Base-by-base conservation (phyloP, 2,329 filamentous ascomycete genomes). In the Penicillium glabrum region DNA sequence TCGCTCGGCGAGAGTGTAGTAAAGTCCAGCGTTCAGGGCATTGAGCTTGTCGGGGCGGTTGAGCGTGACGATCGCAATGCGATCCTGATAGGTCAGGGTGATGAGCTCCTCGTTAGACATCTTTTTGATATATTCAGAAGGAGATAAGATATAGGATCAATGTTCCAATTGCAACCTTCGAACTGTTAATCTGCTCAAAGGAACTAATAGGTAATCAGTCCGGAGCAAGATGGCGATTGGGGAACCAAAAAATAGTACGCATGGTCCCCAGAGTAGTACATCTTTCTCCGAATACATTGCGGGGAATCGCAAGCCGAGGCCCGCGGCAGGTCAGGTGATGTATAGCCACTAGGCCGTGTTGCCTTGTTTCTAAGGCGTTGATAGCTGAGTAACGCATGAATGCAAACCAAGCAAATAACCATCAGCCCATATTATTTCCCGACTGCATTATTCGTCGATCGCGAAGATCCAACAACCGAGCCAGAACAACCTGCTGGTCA, bases 11-110 rank as follows among this genome's bases (percentile, higher is more conserved):
- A 98, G 82, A 29, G 86, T 82, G 73, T 89, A 96, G 80, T 97
- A 98, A 51, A 87, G 82, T 59, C 84, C 78, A 67, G 84, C 81
- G 58, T 79, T 83, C 51, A 97, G 78, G 31, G 93, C 91, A 74
- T 96, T 96, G 74, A 98, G 90, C 79, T 97, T 97, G 72, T 87
- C 84, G 53, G 88, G 84, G 51, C 90, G 89, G 76, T 93, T 88
- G 71, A 99, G 87, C 19, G 91, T 96, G 74, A 99, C 87, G 70
- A 93, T 85, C 69, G 93, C 91, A 62, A 92, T 78, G 58, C 86
- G 87, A 73, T 85, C 88, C 66, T 81, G 79, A 73, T 87, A 89
- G 59, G 86, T 81, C 66, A 90, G 70, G 46, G 80, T 82, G 58
- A 88, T 80, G 50, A 75, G 72, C 60, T 84, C 74, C 54, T 80